These are phyloP conservation scores for Polytrichum commune DNA, from an alignment of 225 moss, liverwort and hornwort genomes.

Conservation along the genomic window DNA sequence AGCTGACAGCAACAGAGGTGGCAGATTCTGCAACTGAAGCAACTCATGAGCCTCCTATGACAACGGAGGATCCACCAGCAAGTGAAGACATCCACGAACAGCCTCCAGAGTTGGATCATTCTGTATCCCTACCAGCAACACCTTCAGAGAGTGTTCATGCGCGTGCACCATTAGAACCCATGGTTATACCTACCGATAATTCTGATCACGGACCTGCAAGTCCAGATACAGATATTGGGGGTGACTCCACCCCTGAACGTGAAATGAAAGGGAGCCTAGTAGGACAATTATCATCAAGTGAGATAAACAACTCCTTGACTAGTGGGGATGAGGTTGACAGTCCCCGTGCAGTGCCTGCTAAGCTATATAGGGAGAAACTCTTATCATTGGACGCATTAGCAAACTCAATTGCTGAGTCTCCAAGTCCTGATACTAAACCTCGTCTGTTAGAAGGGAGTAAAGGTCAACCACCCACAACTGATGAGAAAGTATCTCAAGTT, in stretches of 20 bases:
- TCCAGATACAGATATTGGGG: conserved; percentile 56
- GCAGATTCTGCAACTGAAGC: conserved; percentile 10
- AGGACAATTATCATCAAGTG: conserved; percentile 19
- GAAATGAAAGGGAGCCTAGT: conserved; percentile 20
- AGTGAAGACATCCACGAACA: conserved; percentile 15
- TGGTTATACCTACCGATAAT: conserved; percentile 26
- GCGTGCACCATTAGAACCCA: conserved; percentile 11
- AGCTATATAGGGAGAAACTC: conserved; percentile 30
- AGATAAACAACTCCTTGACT: conserved; percentile 38
- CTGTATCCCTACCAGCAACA: conserved; percentile 39
- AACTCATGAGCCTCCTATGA: conserved; percentile 16
- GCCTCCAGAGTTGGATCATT: conserved; percentile 14
- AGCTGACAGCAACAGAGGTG: conserved; percentile 16
- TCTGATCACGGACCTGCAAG: conserved; percentile 28
- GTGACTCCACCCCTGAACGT: conserved; percentile 31
- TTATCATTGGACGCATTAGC: conserved; percentile 32
- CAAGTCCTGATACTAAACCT: conserved; percentile 26
- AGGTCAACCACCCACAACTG: conserved; percentile 26
- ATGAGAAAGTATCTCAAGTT: conserved; percentile 43
- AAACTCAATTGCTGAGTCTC: conserved; percentile 29
- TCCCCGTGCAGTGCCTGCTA: conserved; percentile 18
- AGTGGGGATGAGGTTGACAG: conserved; percentile 51
- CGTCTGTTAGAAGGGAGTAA: conserved; percentile 12
- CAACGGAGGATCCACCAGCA: conserved; percentile 14
- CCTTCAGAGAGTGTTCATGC: conserved; percentile 2